A percentile compares a stretch with the other conserved stretches of the same genome.
phyloP scores from a whole-genome alignment of 306 rosid genomes.

The Acacia confusa region DNA sequence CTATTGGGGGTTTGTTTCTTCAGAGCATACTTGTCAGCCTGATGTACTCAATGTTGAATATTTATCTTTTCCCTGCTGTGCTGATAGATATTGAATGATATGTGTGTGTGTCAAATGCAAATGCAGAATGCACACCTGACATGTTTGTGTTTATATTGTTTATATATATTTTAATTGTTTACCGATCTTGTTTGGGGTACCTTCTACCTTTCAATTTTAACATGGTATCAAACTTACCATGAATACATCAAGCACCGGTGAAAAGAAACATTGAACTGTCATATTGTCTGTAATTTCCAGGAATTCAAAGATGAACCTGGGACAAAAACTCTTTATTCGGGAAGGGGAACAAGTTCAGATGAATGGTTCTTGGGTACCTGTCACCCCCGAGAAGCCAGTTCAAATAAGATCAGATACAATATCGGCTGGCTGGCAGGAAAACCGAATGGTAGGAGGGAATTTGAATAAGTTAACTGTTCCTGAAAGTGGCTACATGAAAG shows the following conservation, averaged over 20 bases:
- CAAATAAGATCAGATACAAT: constrained; percentile 30
- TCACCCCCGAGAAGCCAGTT: constrained; percentile 52
- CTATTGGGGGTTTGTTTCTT: too few relatives aligned
- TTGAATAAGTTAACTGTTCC: constrained; percentile 33
- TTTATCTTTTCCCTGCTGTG: too few relatives aligned
- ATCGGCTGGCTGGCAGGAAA: constrained; percentile 31
- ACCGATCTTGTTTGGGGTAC: background rate
- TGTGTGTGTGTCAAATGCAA: background rate
- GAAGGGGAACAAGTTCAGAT: constrained; percentile 35
- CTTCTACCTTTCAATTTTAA: background rate
- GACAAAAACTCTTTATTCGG: constrained; percentile 36
- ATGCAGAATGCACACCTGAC: background rate
- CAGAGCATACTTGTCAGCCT: too few relatives aligned
- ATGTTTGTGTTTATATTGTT: background rate
- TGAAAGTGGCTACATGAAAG: constrained; percentile 37
- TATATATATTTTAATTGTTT: background rate
- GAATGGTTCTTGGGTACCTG: constrained; percentile 48
- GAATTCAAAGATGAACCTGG: constrained; percentile 46
- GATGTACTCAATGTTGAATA: too few relatives aligned
- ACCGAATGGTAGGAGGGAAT: constrained; percentile 30
- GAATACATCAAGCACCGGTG: background rate
- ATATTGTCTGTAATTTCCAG: constrained; percentile 32
- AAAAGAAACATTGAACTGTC: constrained; percentile 17
- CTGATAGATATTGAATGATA: too few relatives aligned
- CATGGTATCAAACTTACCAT: background rate